Evolutionary conservation across 2,329 filamentous ascomycete genomes (phyloP), one percentile per base, ranked within the genome.

Genomic region (Epichloe sibirici): DNA sequence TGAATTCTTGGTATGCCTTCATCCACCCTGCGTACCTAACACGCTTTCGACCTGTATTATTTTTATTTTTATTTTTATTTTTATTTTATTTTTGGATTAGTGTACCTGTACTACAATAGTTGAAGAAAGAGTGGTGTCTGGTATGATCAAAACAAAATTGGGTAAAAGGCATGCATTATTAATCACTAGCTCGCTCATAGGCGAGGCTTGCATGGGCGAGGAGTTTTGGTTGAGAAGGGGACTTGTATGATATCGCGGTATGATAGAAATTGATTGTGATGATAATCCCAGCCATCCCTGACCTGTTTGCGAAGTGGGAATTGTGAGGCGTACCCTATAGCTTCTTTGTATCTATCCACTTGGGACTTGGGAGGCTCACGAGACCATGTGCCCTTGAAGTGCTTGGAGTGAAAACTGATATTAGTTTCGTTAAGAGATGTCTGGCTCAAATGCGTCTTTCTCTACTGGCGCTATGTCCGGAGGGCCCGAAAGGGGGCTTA

Each of bases 71-170:
- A 5, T 15, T 21, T 8, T 15, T 12, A 23, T 43, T 42, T 13
- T 42, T 23, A 3, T 53, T 25, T 21, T 13, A 21, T 49, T 54
- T 37, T 52, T 48, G 48, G 48, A 37, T 21, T 48, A 51, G n/a
- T 44, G 44, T 52, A 39, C 28, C 13, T 51, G 44, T 53, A 51
- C 21, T 13, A 44, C 45, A 40, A 15, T 43, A 38, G 43, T 48
- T 9, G 34, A 45, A 25, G 45, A 40, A 5, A 38, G 40, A 35
- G 35, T 17, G 21, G 40, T n/a, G 42, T 51, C 31, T 12, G 45
- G 40, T 6, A 13, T 6, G 31, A 50, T 21, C 11, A 31, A n/a
- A 21, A 11, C 7, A 5, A 43, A 51, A 12, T 51, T 45, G 49
- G 49, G 42, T 51, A 51, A 38, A 31, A 5, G 21, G 48, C 31